Percentiles rank a stretch among this genome's conserved stretches.
Conservation (phyloP, 192 early-diverging fungal genomes). For the Chytriomyces sp. region DNA sequence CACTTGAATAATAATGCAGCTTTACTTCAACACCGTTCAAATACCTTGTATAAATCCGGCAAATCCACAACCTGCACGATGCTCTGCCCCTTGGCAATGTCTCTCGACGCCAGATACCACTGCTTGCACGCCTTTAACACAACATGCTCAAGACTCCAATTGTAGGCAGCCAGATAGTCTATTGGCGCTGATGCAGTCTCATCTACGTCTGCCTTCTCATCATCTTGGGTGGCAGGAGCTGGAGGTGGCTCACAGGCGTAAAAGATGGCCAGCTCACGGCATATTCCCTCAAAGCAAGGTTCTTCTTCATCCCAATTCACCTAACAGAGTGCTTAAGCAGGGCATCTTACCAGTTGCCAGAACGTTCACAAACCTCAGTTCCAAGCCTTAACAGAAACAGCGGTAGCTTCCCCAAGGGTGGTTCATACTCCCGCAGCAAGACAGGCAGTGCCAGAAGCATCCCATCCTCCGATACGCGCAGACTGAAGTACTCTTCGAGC, state of each 20-base stretch:
- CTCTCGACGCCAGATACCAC: slow-evolving; percentile 68
- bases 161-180: slow-evolving; percentile 45
- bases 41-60: slow-evolving; percentile 90
- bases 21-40: slow-evolving; percentile 87
- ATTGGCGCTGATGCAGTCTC: background rate
- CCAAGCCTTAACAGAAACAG: slow-evolving; percentile 79
- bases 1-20: no score
- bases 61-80: slow-evolving; percentile 80
- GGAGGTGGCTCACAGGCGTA: slow-evolving; percentile 52
- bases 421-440: slow-evolving; percentile 77
- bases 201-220: background rate
- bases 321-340: slow-evolving; percentile 30
- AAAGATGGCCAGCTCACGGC: slow-evolving; percentile 69
- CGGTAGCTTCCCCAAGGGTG: slow-evolving; percentile 84
- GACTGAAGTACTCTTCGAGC: slow-evolving; percentile 88
- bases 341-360: background rate
- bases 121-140: slow-evolving; percentile 81
- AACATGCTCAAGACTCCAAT: slow-evolving; percentile 72
- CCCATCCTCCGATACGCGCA: slow-evolving; percentile 68
- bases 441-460: slow-evolving; percentile 73
- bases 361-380: slow-evolving; percentile 57
- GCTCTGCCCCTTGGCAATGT: slow-evolving; percentile 58
- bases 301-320: slow-evolving; percentile 87
- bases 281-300: slow-evolving; percentile 77
- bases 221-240: background rate